Base-by-base conservation (phyloP, 2,329 filamentous ascomycete genomes). In the Arthrobotrys sinensis region DNA sequence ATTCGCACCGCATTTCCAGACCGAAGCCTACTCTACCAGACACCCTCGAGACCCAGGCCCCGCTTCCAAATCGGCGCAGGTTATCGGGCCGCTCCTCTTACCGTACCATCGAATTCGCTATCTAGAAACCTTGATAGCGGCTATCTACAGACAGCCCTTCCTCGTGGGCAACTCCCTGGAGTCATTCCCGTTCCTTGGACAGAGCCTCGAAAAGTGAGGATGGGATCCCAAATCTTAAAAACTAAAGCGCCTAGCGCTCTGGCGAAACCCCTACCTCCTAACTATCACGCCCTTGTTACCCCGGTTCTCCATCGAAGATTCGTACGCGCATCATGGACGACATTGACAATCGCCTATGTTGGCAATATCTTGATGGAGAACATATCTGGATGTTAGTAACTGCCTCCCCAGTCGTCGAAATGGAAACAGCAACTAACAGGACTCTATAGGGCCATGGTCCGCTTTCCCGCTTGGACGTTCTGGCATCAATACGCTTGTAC, bases 231-330 rank as follows among this genome's bases (percentile, higher is more conserved):
- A 19, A 78, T 78, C n/a, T 53, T 78, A 1, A 71, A 64, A 46
- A 78, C 45, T 34, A 78, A 78, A 64, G 67, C 75, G 60, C 62
- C 75, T 21, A 68, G 67, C 45, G 79, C 79, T 46, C 68, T 72
- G 24, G 71, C 78, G 10, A 80, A 80, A 67, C 68, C 80, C 36
- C 48, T 69, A 48, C 80, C 81, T 21, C 79, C 79, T 8, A 80
- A 82, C 57, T 81, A 82, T 62, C 81, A 82, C 64, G 80, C 80
- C 1, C 80, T 80, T 64, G 76, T 82, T 43, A 82, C 81, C 5
- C 81, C 81, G 21, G 76, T 82, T 21, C 62, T 82, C 3, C 81
- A 82, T 40, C 80, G 81, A 40, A 79, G 81, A 68, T 82, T 81
- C 69, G 80, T 80, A 19, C 66, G 79, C 40, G 80, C 81, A 48